Percentiles rank a stretch among this genome's conserved stretches.
Evolutionary conservation across 805 yeast genomes (phyloP).

Genomic region (Candida mattraensis): DNA sequence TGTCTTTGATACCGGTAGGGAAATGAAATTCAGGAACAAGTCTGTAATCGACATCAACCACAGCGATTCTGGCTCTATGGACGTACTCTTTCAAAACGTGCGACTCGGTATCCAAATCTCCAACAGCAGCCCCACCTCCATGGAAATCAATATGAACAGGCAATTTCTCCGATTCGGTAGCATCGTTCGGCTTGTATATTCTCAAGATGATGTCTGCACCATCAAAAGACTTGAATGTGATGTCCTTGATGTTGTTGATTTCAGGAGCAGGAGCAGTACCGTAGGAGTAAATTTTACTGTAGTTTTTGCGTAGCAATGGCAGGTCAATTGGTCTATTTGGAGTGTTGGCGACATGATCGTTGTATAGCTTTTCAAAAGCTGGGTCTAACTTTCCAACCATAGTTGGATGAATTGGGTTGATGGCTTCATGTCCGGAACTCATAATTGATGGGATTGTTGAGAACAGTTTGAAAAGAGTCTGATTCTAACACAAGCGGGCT

Average conservation of each 20-base stretch:
- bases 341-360: conserved; percentile 27
- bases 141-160: conserved; percentile 36
- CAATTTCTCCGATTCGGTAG: conserved; percentile 17
- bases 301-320: conserved; percentile 20
- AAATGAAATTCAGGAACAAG: conserved; percentile 31
- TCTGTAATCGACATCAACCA: conserved; percentile 34
- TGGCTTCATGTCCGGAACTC: conserved; percentile 18
- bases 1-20: conserved; percentile 32
- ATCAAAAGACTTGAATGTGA: conserved; percentile 25
- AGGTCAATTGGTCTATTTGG: conserved; percentile 24
- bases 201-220: conserved; percentile 23
- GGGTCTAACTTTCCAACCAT: conserved; percentile 28
- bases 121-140: conserved; percentile 36
- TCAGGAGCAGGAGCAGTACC: conserved; percentile 29
- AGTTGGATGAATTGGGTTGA: conserved; percentile 21
- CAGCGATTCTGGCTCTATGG: conserved; percentile 25
- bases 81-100: conserved; percentile 32
- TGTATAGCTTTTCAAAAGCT: conserved; percentile 24
- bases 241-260: conserved; percentile 17
- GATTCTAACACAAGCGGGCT: too few species aligned
- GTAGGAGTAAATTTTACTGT: conserved; percentile 26
- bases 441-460: not conserved
- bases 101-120: conserved; percentile 32
- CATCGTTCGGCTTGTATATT: conserved; percentile 28
- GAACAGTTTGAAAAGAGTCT: too few species aligned